These are phyloP conservation scores for Theileria equi DNA, from an alignment of 169 alveolate genomes.

Conservation along the genomic window DNA sequence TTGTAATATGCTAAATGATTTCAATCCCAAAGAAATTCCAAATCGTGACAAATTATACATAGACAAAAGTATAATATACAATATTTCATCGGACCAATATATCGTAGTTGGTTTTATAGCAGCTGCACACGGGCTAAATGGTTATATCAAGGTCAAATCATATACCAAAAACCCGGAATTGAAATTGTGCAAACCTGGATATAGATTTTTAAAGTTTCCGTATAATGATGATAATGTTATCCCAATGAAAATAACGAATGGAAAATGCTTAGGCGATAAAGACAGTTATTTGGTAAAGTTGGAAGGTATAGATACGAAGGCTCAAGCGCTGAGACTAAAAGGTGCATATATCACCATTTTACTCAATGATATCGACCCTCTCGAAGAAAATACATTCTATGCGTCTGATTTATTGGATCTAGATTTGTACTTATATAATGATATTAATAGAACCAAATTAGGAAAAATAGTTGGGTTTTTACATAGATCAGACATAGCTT, in stretches of 20 bases:
- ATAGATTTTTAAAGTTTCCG: constrained; percentile 42
- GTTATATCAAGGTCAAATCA: constrained; percentile 52
- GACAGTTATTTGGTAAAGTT: constrained; percentile 37
- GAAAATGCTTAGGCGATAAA: constrained; percentile 24
- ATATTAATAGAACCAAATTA: constrained; percentile 26
- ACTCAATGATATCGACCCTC: constrained; percentile 40
- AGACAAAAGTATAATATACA: constrained; percentile 38
- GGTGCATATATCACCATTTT: constrained; percentile 49
- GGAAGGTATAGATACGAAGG: constrained; percentile 54
- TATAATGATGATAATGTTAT: constrained; percentile 39
- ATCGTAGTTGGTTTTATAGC: constrained; percentile 41
- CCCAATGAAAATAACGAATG: constrained; percentile 48
- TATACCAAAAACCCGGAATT: constrained; percentile 28
- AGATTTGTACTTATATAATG: constrained; percentile 41
- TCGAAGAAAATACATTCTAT: constrained; percentile 54
- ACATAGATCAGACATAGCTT: constrained; percentile 44
- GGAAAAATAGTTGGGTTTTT: constrained; percentile 54
- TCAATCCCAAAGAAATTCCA: not conserved
- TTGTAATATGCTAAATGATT: no score
- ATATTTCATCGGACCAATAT: constrained; percentile 40
- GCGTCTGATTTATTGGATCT: constrained; percentile 36
- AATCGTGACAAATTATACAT: constrained; percentile 22
- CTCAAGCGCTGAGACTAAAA: constrained; percentile 45
- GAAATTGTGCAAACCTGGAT: constrained; percentile 48
- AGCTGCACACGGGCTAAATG: constrained; percentile 42